Evolutionary conservation across 768 basidiomycete genomes (phyloP).

Genomic region (Holtermanniella nyarrowii): DNA sequence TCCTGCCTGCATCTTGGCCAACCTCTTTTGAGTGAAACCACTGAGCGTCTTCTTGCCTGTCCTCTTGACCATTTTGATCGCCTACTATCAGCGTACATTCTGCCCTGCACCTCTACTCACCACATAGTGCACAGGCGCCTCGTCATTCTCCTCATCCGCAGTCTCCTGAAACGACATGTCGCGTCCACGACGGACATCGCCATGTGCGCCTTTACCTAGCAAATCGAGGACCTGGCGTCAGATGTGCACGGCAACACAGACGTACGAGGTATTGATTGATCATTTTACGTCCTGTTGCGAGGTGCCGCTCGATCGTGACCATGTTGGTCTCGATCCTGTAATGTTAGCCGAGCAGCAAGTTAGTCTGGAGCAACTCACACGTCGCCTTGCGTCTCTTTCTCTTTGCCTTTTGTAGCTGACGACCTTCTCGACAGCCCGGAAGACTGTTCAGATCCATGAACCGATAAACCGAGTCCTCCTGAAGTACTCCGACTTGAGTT

Average conservation of each 20-base stretch:
- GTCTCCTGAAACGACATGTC: conserved; percentile 39
- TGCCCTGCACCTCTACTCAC: neutral
- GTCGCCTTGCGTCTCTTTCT: too few relatives aligned
- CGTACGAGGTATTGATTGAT: conserved; percentile 69
- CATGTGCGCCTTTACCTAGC: conserved; percentile 83
- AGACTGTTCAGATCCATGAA: too few relatives aligned
- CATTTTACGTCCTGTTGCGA: conserved; percentile 42
- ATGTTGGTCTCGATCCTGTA: conserved; percentile 35
- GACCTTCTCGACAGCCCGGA: neutral
- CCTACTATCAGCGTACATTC: conserved; percentile 23
- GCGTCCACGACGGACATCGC: conserved; percentile 69
- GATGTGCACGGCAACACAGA: neutral
- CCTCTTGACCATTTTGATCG: conserved; percentile 44
- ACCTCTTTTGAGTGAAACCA: conserved; percentile 52
- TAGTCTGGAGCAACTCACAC: neutral
- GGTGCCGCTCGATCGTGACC: conserved; percentile 26
- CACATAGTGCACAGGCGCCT: conserved; percentile 14
- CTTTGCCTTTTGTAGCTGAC: neutral
- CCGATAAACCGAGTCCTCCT: neutral
- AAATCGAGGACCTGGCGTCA: conserved; percentile 49
- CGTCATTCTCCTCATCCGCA: conserved; percentile 4
- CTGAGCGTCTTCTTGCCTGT: conserved; percentile 62
- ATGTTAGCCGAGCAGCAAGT: conserved; percentile 8
- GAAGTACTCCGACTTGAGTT: neutral
- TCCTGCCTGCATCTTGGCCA: conserved; percentile 23